Evolutionary conservation across 164 flowering plant genomes (phyloP), one percentile per base, ranked within the genome.

Genomic region (Tetrastigma voinierianum): DNA sequence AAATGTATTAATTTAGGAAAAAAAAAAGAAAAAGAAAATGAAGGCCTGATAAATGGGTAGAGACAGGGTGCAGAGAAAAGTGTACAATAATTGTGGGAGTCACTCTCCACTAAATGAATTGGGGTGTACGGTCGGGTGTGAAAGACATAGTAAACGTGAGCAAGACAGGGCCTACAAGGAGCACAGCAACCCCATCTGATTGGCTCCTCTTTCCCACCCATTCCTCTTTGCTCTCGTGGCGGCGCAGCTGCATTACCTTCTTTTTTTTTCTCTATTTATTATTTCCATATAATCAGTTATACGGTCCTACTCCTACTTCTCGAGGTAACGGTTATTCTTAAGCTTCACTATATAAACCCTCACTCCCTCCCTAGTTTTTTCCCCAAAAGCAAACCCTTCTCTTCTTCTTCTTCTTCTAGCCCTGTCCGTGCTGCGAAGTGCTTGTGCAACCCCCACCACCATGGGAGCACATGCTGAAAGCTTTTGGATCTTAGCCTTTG

Each of bases 401-500:
- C n/a, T 40, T 46, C 57, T 61, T 46, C 57, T 61, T 21, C 43
- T 15, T 32, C 20, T 14, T 16, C 2, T 47, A 8, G 18, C 2
- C 2, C 17, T 51, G 18, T 13, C 54, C 18, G 20, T 57, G 20
- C 15, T 5, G 17, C 18, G 1, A 8, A n/a, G n/a, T n/a, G n/a
- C n/a, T n/a, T n/a, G n/a, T n/a, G n/a, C n/a, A n/a, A n/a, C n/a
- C n/a, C 23, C n/a, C 11, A 15, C 54, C 63, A 51, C 65, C 74
- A 82, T 84, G 84, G 73, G 55, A 69, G 75, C 81, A 45, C 59
- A 81, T 45, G 67, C 65, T 18, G 84, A 85, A 9, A 80, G 72
- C 69, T 59, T 83, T 52, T 83, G 85, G 83, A 11, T 85, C 10
- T 78, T 85, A 16, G 81, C 84, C 18, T 58, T 85, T 11, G 71